These are phyloP conservation scores for Tylopilus sp. DNA, from an alignment of 768 basidiomycete genomes.

Conservation along the genomic window DNA sequence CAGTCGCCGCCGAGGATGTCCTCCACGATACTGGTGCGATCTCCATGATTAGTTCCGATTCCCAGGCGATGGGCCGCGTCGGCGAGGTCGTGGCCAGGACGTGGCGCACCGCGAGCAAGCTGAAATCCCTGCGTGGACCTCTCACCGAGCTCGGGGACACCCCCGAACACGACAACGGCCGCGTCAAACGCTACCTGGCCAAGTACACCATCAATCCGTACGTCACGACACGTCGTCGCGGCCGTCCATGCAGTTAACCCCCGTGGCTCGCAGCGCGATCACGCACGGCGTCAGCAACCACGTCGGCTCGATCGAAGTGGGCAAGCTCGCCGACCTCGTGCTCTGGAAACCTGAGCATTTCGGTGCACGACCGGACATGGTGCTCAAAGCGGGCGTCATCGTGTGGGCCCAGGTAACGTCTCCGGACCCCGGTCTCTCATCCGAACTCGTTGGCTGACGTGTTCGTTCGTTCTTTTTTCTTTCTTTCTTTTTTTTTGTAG, in stretches of 20 bases:
- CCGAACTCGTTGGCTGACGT: background rate
- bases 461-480: too few relatives aligned
- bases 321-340: conserved; percentile 89
- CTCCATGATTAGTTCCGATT: conserved; percentile 94
- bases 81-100: conserved; percentile 91
- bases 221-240: conserved; percentile 26
- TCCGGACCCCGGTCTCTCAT: too few relatives aligned
- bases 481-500: conserved; percentile 19
- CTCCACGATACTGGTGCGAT: conserved; percentile 92
- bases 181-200: conserved; percentile 92
- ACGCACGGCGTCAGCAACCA: conserved; percentile 88
- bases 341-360: conserved; percentile 95
- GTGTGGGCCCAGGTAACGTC: conserved; percentile 90
- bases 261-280: conserved; percentile 56
- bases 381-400: conserved; percentile 93
- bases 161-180: conserved; percentile 59
- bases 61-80: conserved; percentile 98
- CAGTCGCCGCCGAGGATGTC: conserved; percentile 96
- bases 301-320: conserved; percentile 79
- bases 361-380: conserved; percentile 89
- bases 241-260: background rate
- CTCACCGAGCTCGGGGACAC: conserved; percentile 54
- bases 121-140: conserved; percentile 77
- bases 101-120: conserved; percentile 97
- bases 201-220: conserved; percentile 99